Evolutionary conservation across 1,284 basidiomycete genomes (phyloP), one percentile per base, ranked within the genome.

Genomic region (Nidula niveotomentosa): DNA sequence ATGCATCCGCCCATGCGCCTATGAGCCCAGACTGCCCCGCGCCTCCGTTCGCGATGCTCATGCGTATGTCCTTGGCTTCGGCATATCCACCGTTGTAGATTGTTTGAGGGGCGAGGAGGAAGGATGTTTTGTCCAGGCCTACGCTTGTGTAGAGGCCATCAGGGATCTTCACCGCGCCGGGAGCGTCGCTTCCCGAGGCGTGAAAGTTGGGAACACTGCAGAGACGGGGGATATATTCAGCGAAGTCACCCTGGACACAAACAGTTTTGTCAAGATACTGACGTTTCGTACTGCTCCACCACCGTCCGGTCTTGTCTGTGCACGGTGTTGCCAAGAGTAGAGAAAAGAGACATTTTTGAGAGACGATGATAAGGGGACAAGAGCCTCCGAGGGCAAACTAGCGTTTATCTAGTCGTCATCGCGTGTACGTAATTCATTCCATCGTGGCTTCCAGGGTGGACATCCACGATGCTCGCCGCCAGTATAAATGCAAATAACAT

Each of bases 11-110:
- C 72, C 74, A 76, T 1, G 69, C 73, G 9, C 69, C 66, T 47
- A 81, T 70, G 36, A 81, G 65, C 0, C 78, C 78, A 33, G 75
- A 73, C 57, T 81, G 77, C 0, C 79, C 79, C 48, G 78, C 78
- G 12, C 78, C 78, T 8, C 79, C 79, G 55, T 77, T 80, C 1
- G 69, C 75, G 35, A 81, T 76, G 18, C 77, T 71, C 44, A 81
- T 56, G 18, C 65, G 64, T 18, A 77, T 66, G 0, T 62, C 49
- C 15, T 57, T 59, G 7, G 66, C 58, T 15, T 60, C 45, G 34
- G 49, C 46, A 53, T 60, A 67, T 9, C 68, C 65, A 17, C 67
- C 69, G 48, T 65, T 56, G 41, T 70, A 71, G 13, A 65, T 58
- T 6, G 61, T 63, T 41, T 56, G 55, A 7, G 66, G 65, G 6